phyloP scores from a whole-genome alignment of 495 filamentous ascomycete species.

The Podospora anserina region DNA sequence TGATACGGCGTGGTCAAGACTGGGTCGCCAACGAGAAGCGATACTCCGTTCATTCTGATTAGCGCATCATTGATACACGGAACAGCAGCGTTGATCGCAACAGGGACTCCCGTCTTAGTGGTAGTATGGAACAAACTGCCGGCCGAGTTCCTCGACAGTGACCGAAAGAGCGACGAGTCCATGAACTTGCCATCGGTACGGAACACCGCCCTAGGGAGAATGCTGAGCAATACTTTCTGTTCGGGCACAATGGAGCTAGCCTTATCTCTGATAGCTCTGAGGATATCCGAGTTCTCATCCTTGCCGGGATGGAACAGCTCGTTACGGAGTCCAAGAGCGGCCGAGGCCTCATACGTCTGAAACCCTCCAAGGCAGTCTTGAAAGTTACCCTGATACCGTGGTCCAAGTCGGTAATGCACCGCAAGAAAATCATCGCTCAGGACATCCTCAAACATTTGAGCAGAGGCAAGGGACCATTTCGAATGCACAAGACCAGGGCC shows the following conservation, averaged over 20 bases:
- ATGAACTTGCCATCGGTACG: conserved; percentile 71
- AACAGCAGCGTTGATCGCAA: conserved; percentile 84
- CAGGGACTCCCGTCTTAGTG: conserved; percentile 66
- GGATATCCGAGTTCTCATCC: conserved; percentile 87
- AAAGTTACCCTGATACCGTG: conserved; percentile 90
- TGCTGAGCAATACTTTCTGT: conserved; percentile 76
- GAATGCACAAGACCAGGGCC: conserved; percentile 73
- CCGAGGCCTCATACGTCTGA: conserved; percentile 95
- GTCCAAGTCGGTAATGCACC: conserved; percentile 84
- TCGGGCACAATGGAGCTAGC: conserved; percentile 80
- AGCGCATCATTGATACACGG: conserved; percentile 89
- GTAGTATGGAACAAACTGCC: conserved; percentile 69
- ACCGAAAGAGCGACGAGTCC: conserved; percentile 71
- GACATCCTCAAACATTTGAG: conserved; percentile 81
- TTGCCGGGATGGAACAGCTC: conserved; percentile 88
- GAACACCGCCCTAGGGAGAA: conserved; percentile 73
- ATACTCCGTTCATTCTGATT: conserved; percentile 69
- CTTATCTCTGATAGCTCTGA: conserved; percentile 78
- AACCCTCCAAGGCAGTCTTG: conserved; percentile 95
- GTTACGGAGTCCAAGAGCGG: conserved; percentile 82
- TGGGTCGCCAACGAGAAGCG: conserved; percentile 80
- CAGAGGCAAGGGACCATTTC: conserved; percentile 83
- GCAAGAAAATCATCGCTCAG: conserved; percentile 89
- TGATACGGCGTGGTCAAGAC: conserved; percentile 73
- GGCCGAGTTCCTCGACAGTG: conserved; percentile 69